Evolutionary conservation across 129 eudicot genomes (phyloP), one percentile per base, ranked within the genome.

Genomic region (Artemisia tridentata): DNA sequence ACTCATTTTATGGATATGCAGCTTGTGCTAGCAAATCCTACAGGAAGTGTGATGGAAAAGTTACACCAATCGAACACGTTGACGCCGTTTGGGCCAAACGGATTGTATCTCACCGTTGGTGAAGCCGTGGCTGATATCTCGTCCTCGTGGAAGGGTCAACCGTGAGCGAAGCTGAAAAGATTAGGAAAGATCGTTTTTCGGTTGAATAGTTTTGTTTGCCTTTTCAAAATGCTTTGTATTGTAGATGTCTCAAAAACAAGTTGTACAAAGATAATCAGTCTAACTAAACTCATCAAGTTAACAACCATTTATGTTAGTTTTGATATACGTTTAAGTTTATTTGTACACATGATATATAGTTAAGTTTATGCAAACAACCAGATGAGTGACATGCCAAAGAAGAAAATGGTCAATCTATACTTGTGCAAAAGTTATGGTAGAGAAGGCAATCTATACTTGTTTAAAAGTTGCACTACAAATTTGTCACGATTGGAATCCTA

Each of bases 1-100:
- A 1, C 11, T 17, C 11, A 41, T 16, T 63, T 63, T 41, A 0
- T 71, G 29, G 29, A 65, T 62, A 52, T 70, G 76, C 67, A 80
- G 85, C 65, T 84, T 54, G 85, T 65, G 56, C 49, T 84, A 76
- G 78, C 68, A 59, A 80, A 84, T 66, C 88, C 84, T 10, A 79
- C 46, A 4, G 84, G 82, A 49, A 72, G 72, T 48, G 82, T 84
- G 50, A 77, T 54, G 67, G 84, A 80, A 59, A 84, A 84, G 84
- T 69, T 84, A 2, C 75, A 80, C 38, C 76, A 61, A 21, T 80
- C 88, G 2, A 69, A 73, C 4, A 71, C 34, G 31, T 49, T 84
- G 15, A 79, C 69, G 16, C 21, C 59, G 29, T 80, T 84, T 11
- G 62, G 62, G 43, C 23, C 62, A 21, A 45, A 76, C 3, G 66